Percentiles rank a stretch among this genome's conserved stretches.
Evolutionary conservation across 2,329 filamentous ascomycete genomes (phyloP).

Genomic region (Tolypocladium guangdongense): DNA sequence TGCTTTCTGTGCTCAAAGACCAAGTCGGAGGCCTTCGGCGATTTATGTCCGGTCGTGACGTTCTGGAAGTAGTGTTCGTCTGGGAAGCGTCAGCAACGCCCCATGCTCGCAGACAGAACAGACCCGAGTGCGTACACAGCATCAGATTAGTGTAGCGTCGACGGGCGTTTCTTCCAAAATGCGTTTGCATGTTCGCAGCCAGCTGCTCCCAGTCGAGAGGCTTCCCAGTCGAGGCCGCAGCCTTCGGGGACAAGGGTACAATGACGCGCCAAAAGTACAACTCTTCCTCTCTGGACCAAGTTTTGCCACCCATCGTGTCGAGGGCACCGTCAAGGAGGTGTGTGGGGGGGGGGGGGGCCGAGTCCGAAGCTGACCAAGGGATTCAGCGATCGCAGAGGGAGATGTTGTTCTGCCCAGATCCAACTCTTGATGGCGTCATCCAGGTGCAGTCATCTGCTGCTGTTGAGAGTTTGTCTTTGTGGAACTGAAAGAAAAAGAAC

Average conservation of each 20-base stretch:
- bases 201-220: conserved; percentile 25
- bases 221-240: conserved; percentile 7
- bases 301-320: conserved; percentile 35
- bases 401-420: not conserved
- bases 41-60: conserved; percentile 22
- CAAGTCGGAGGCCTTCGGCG: conserved; percentile 24
- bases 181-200: conserved; percentile 25
- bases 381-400: not conserved
- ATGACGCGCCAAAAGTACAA: conserved; percentile 33
- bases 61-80: conserved; percentile 37
- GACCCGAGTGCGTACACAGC: conserved; percentile 23
- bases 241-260: conserved; percentile 25
- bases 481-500: not conserved
- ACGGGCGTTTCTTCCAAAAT: conserved; percentile 22
- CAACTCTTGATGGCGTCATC: not conserved
- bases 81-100: conserved; percentile 11
- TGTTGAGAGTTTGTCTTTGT: not conserved
- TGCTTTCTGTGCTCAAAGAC: conserved; percentile 21
- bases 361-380: not conserved
- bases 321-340: not conserved
- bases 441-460: not conserved
- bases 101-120: not conserved
- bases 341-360: not conserved
- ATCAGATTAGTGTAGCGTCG: conserved; percentile 28
- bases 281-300: conserved; percentile 39